phyloP scores from a whole-genome alignment of 2,329 filamentous ascomycete species.

The Phyllosticta paracitricarpa region DNA sequence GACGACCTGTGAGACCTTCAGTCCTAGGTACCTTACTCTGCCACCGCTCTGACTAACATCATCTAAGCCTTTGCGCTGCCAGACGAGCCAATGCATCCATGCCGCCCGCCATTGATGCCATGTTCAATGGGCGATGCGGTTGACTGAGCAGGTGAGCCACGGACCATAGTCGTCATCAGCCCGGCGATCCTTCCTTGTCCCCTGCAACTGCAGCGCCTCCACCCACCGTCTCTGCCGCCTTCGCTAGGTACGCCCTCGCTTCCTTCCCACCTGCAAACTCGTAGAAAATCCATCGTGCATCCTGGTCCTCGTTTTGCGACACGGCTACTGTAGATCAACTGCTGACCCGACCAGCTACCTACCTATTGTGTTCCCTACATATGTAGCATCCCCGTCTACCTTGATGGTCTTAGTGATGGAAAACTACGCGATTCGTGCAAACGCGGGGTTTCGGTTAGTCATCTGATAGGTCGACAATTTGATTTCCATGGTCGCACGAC shows the following conservation, averaged over 20 bases:
- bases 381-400: not conserved
- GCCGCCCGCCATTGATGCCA: not conserved
- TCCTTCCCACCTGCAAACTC: not conserved
- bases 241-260: not conserved
- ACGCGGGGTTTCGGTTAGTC: not conserved
- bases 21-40: too few species aligned
- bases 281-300: not conserved
- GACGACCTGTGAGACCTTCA: too few species aligned
- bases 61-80: not conserved
- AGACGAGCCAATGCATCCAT: not conserved
- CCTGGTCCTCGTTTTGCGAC: not conserved
- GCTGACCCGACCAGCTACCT: not conserved
- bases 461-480: not conserved
- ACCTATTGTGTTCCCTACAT: not conserved
- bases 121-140: not conserved
- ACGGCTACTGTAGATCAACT: not conserved
- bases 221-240: not conserved
- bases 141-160: not conserved
- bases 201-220: not conserved
- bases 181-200: not conserved
- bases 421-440: not conserved
- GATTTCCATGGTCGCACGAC: not conserved
- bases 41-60: not conserved
- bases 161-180: not conserved
- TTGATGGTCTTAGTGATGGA: not conserved